phyloP scores from a whole-genome alignment of 2,329 filamentous ascomycete species.

The Fusarium setosum region DNA sequence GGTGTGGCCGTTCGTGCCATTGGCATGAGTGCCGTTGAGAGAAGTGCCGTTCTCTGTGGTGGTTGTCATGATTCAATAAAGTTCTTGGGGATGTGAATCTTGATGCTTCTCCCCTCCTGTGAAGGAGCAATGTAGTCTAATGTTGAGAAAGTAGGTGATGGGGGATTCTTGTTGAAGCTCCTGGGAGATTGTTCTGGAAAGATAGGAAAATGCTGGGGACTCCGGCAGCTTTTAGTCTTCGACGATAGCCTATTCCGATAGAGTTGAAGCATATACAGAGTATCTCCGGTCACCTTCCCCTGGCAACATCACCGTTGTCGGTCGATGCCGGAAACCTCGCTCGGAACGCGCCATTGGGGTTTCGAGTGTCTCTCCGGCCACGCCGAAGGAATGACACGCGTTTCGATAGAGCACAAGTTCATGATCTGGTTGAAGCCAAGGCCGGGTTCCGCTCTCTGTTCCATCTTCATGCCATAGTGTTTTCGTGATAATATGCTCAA shows the following conservation, averaged over 20 bases:
- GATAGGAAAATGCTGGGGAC: background rate
- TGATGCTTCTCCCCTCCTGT: background rate
- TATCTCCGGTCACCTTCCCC: background rate
- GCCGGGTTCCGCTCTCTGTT: slow-evolving; percentile 7
- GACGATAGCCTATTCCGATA: background rate
- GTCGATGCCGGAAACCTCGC: background rate
- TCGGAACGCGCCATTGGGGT: background rate
- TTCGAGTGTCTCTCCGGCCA: background rate
- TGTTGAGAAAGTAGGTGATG: background rate
- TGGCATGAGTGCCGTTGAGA: background rate
- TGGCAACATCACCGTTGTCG: background rate
- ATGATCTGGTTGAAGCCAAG: background rate
- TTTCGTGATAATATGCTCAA: background rate
- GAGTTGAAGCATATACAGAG: background rate
- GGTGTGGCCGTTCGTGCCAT: background rate
- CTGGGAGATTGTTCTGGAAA: background rate
- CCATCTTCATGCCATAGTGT: background rate
- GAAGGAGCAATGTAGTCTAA: slow-evolving; percentile 1
- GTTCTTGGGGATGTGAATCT: background rate
- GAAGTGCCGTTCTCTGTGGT: background rate
- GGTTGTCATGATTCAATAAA: background rate
- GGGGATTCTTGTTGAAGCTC: background rate
- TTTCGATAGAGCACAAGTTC: background rate
- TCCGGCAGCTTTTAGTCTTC: background rate
- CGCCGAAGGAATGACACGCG: background rate